Percentiles rank a stretch among this genome's conserved stretches.
phyloP scores from a whole-genome alignment of 192 early-diverging fungal species.

The Oehlia diaphana region DNA sequence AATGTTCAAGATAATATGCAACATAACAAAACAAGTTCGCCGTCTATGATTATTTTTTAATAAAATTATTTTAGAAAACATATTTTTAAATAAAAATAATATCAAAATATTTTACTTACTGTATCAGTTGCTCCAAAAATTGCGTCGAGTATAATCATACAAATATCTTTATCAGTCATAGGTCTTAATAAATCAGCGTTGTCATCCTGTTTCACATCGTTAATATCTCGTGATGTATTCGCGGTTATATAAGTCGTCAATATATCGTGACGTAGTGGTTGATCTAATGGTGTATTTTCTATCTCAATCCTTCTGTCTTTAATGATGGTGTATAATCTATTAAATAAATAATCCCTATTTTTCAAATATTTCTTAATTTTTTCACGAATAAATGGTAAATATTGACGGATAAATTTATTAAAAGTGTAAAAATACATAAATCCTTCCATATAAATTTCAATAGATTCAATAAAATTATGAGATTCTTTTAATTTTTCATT shows the following conservation, averaged over 20 bases:
- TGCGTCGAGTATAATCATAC: no score
- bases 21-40: background rate
- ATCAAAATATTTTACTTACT: no score
- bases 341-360: background rate
- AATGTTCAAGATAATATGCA: background rate
- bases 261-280: background rate
- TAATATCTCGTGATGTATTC: background rate
- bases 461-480: background rate
- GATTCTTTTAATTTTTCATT: no score
- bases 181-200: background rate
- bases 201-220: background rate
- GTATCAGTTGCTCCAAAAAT: no score
- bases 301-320: conserved; percentile 11
- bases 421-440: background rate
- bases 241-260: background rate
- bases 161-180: background rate
- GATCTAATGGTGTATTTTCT: background rate
- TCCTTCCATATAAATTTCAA: background rate
- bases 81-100: no score
- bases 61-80: no score
- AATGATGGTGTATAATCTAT: background rate
- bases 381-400: background rate
- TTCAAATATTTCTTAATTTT: background rate
- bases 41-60: background rate
- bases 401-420: background rate